phyloP scores from a whole-genome alignment of 2,329 filamentous ascomycete genomes.

The Chaetomium strumarium region DNA sequence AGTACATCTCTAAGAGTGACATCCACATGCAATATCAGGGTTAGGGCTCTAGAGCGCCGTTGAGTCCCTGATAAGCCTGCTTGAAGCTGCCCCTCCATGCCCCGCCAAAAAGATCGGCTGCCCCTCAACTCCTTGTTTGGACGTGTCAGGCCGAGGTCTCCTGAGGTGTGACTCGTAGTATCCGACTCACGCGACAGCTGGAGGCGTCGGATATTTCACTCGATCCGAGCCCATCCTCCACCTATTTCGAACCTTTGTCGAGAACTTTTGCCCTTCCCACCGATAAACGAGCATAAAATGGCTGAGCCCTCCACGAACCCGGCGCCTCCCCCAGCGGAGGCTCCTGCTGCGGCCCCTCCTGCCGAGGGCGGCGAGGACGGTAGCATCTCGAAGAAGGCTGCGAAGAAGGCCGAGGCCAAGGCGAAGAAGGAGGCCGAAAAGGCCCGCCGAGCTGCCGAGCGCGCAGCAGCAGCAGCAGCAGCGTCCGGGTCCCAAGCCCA shows the following conservation, averaged over 20 bases:
- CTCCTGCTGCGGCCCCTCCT: conserved; percentile 9
- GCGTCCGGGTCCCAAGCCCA: conserved; percentile 58
- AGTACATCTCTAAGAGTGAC: no score
- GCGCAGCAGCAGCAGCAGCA: conserved; percentile 64
- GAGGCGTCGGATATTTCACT: background rate
- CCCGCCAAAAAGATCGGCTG: conserved; percentile 21
- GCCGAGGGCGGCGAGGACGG: conserved; percentile 33
- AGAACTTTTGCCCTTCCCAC: background rate
- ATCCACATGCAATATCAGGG: background rate
- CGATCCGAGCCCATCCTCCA: background rate
- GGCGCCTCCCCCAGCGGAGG: conserved; percentile 14
- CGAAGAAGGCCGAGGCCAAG: conserved; percentile 80
- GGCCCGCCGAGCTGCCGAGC: conserved; percentile 64
- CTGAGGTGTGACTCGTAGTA: conserved; percentile 8
- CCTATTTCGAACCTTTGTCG: background rate
- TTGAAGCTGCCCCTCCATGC: conserved; percentile 14
- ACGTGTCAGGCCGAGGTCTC: conserved; percentile 15
- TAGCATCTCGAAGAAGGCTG: conserved; percentile 66
- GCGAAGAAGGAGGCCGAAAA: conserved; percentile 85
- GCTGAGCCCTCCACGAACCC: conserved; percentile 17
- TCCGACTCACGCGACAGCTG: conserved; percentile 5
- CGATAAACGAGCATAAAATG: conserved; percentile 9
- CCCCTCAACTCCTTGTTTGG: conserved; percentile 11
- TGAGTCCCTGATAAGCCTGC: conserved; percentile 4
- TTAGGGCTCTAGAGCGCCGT: conserved; percentile 9